Evolutionary conservation across 352 stramenopile species (phyloP), one percentile per base, ranked within the genome.

Genomic region (Globisporangium irregulare): DNA sequence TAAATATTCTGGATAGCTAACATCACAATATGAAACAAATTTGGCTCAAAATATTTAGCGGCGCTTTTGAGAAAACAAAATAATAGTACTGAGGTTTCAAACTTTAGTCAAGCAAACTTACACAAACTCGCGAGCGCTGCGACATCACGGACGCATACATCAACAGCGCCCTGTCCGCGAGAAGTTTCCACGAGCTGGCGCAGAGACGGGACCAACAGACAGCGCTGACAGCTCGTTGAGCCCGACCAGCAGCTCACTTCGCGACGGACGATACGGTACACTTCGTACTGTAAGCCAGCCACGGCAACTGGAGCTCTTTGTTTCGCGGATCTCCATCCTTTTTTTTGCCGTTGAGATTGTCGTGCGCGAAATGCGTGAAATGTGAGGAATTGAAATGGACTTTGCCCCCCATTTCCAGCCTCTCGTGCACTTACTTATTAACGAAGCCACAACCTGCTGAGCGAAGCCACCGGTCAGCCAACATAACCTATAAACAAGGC

Each of bases 121-220:
- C 4, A 8, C 55, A 27, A 15, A 27, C 8, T n/a, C 15, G 12
- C 15, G 12, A 32, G 18, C 15, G 10, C 3, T 59, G 59, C 34
- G 61, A 48, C 25, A 67, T 67, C 46, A 24, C n/a, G 61, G 3
- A 10, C 20, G 61, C 29, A 59, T 67, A 67, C 61, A 67, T 67
- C 61, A 67, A 46, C 61, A 48, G 29, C 18, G 34, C n/a, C 25
- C 24, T 38, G 22, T 54, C 36, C 59, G 59, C 59, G 38, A 51
- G 59, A 64, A 64, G 14, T 18, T 60, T 60, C 29, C 55, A 46
- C 29, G 14, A 54, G 14, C 4, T 6, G 14, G 59, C 22, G 29
- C 55, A 60, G 43, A 60, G 20, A 60, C 36, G 59, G 24, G 38
- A 7, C 24, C 22, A 55, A 32, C 59, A 64, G 59, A 55, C 59